Base-by-base conservation (phyloP, 2,329 filamentous ascomycete genomes). In the Phoma sp. region DNA sequence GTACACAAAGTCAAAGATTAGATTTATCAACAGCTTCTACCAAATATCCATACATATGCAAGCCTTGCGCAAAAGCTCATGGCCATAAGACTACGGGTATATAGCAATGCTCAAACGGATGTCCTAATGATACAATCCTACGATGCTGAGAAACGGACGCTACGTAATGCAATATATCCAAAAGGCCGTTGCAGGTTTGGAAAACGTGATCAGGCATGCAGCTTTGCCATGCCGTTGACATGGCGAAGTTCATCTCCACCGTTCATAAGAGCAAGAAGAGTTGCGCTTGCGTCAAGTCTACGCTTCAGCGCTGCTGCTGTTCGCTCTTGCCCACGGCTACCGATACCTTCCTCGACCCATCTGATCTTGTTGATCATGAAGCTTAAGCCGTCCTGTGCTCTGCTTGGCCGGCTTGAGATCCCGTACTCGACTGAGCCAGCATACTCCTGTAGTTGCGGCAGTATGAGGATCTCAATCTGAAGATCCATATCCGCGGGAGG, bases 351-450 rank as follows among this genome's bases (percentile, higher is more conserved):
- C 59, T 91, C 88, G 0, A 97, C 90, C 87, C 93, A 98, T 46
- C 92, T 87, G 10, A 96, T 84, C 46, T 87, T 86, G 57, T 87
- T 82, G 40, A 99, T 85, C 82, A 90, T 92, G 76, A 91, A 98
- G 72, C 92, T 96, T 73, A 96, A 84, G 2, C 93, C 93, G 64
- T 96, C 92, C 68, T 97, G 92, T 20, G 83, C 84, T 6, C 86
- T 89, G 81, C 92, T 97, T 55, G 89, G 86, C 23, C 92, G 86
- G 61, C 91, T 96, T 62, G 87, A 87, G 51, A 99, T 84, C 3
- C 93, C 93, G 67, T 90, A 92, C 36, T 91, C 84, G 1, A 89
- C 89, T 0, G 86, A 89, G 5, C 87, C 85, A 0, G 85, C 80
- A 70, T 98, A 99, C 56, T 86, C 86, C 59, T 91, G 83, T 3